phyloP scores from a whole-genome alignment of 169 alveolate genomes.

The Plasmodium coatneyi region DNA sequence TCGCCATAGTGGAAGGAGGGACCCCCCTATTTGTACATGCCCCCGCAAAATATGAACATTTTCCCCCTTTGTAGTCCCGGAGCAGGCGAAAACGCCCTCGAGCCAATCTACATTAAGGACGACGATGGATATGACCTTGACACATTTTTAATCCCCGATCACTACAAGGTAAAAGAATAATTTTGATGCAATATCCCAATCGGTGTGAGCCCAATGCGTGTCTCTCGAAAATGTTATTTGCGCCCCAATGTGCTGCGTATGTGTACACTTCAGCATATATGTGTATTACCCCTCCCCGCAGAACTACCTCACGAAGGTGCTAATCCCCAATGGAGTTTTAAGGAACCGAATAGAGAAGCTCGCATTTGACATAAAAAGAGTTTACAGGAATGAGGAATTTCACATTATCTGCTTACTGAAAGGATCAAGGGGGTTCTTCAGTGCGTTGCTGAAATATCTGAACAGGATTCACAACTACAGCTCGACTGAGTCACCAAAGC shows the following conservation, averaged over 20 bases:
- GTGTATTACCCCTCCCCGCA: neutral
- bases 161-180: slow-evolving; percentile 26
- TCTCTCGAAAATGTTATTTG: neutral
- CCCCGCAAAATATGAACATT: neutral
- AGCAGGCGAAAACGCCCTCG: slow-evolving; percentile 62
- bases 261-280: neutral
- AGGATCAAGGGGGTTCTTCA: slow-evolving; percentile 84
- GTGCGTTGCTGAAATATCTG: slow-evolving; percentile 74
- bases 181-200: neutral
- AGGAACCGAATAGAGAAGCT: slow-evolving; percentile 55
- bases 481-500: slow-evolving; percentile 12
- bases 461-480: slow-evolving; percentile 76
- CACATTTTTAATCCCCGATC: slow-evolving; percentile 45
- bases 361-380: slow-evolving; percentile 78
- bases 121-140: slow-evolving; percentile 69
- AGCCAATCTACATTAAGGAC: slow-evolving; percentile 51
- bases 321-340: slow-evolving; percentile 48
- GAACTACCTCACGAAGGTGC: slow-evolving; percentile 30
- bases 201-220: neutral
- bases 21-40: neutral
- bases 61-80: slow-evolving; percentile 38
- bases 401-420: slow-evolving; percentile 83
- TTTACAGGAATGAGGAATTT: slow-evolving; percentile 75
- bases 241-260: neutral
- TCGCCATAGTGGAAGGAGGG: neutral